Conservation (phyloP, 352 stramenopile genomes). For the Globisporangium heterothallicum region DNA sequence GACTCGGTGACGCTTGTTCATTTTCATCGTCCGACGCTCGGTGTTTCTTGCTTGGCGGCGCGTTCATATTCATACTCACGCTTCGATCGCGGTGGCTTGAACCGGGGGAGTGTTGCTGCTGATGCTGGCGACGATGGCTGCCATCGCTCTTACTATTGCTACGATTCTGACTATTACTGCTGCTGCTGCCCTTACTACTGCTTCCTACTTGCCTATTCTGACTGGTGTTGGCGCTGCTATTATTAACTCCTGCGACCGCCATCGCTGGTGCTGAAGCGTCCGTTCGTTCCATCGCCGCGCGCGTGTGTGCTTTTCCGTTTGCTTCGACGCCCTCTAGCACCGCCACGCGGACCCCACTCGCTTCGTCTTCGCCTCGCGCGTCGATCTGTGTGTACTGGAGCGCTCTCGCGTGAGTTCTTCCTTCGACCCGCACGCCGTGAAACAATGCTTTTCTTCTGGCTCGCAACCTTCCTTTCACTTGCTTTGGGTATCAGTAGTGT, state of each 20-base stretch:
- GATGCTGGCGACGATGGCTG: conserved; percentile 2
- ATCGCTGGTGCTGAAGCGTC: no score
- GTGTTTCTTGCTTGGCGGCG: conserved; percentile 75
- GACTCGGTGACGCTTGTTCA: conserved; percentile 25
- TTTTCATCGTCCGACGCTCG: conserved; percentile 70
- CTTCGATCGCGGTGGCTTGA: conserved; percentile 44
- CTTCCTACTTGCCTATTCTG: conserved; percentile 3
- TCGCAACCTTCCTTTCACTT: no score
- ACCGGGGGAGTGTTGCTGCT: conserved; percentile 8
- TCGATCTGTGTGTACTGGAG: no score
- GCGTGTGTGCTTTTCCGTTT: no score
- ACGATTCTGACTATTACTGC: conserved; percentile 3
- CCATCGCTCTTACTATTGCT: neutral
- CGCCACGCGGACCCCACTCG: neutral
- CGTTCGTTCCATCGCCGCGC: conserved; percentile 7
- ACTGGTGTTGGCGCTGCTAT: conserved; percentile 1
- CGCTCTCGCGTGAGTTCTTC: no score
- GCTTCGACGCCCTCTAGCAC: neutral
- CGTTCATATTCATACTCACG: conserved; percentile 63
- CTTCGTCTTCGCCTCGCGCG: no score
- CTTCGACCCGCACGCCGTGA: no score
- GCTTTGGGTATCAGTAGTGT: no score
- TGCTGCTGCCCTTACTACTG: neutral
- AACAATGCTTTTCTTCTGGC: no score
- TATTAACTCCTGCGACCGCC: no score